Evolutionary conservation across 2,329 filamentous ascomycete genomes (phyloP).

Genomic region (Alternaria panax): DNA sequence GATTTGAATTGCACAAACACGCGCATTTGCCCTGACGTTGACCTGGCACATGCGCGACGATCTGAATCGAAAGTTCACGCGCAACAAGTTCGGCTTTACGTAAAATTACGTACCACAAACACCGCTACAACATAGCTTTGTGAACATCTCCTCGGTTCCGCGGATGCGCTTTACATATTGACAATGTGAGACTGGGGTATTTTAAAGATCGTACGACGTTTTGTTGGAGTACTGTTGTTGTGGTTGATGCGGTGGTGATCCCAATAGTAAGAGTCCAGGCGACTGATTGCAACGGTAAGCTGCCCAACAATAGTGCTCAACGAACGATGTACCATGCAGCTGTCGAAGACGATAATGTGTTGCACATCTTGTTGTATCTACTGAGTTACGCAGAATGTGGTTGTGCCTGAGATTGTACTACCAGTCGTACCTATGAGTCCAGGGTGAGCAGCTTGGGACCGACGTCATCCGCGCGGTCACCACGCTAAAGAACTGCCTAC

Average conservation of each 20-base stretch:
- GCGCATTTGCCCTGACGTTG: neutral
- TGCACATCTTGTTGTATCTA: neutral
- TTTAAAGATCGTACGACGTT: neutral
- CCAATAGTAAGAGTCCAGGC: neutral
- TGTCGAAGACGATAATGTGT: neutral
- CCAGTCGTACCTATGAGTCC: neutral
- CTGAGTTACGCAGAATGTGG: neutral
- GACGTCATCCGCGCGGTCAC: neutral
- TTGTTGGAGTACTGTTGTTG: neutral
- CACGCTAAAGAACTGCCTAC: neutral
- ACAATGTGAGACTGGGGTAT: neutral
- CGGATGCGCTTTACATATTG: slow-evolving; percentile 1
- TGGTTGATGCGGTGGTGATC: neutral
- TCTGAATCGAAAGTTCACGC: neutral
- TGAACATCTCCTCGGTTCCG: slow-evolving; percentile 17
- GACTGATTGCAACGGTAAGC: neutral
- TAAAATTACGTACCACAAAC: slow-evolving; percentile 20
- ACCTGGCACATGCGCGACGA: slow-evolving; percentile 4
- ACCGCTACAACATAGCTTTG: neutral
- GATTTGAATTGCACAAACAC: neutral
- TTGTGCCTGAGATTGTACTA: neutral
- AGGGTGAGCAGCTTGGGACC: neutral
- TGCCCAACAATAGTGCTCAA: neutral
- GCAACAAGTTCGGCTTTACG: slow-evolving; percentile 9
- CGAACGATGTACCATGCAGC: too few relatives aligned